Base-by-base conservation (phyloP, 2,329 filamentous ascomycete genomes). In the Acephala macrosclerotiorum region DNA sequence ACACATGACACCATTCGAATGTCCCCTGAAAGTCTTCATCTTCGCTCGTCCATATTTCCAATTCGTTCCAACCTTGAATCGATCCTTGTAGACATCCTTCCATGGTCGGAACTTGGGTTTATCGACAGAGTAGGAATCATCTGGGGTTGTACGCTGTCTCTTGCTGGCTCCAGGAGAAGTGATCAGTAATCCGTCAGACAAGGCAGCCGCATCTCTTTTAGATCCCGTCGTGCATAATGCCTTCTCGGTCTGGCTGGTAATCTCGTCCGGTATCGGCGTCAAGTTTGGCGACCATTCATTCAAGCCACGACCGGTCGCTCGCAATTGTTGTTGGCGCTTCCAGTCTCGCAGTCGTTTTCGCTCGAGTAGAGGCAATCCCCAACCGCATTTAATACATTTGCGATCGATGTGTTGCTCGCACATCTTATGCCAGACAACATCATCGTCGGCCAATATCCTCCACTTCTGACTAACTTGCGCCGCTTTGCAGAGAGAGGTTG, bases 341-440 rank as follows among this genome's bases (percentile, higher is more conserved):
- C 95, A 94, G 68, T 93, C 94, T 70, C 92, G 88, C 69, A 99
- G 80, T 73, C 92, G 87, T 80, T 97, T 97, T 73, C 93, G 87
- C 75, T 99, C 96, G 59, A 99, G 81, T 64, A 97, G 81, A 18
- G 96, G 96, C 66, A 99, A 80, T 2, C 96, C 96, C 93, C 94
- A 98, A 26, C 96, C 95, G 76, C 96, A 99, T 76, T 96, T 97
- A 66, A 89, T 94, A 78, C 94, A 97, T 77, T 97, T 97, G 67
- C 93, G 85, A 77, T 96, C 93, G 72, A 97, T 96, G 78, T 97
- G 94, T 76, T 98, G 95, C 78, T 97, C 94, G 77, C 96, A 99
- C 94, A 98, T 97, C 70, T 91, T 91, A 76, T 97, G 92, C 96
- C 96, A 99, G 3, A 99, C 95, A 9, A 97, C 91, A 77, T 99